Base-by-base conservation (phyloP, 2,329 filamentous ascomycete genomes). In the Ophiostoma novo-ulmi region DNA sequence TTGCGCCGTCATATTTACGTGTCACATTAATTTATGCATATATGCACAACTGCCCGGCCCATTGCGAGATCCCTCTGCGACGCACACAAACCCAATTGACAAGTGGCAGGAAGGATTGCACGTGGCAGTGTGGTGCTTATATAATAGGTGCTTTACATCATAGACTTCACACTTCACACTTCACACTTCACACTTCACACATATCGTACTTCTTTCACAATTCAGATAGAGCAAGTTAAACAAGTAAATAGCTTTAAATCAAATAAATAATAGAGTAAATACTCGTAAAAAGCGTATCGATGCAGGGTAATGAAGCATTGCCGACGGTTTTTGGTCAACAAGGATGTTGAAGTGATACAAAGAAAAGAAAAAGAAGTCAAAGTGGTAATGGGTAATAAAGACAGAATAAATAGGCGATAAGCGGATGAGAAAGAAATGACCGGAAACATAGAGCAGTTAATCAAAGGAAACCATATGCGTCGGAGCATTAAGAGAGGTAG, bases 71-170 rank as follows among this genome's bases (percentile, higher is more conserved):
- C 26, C n/a, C 52, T 58, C 31, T 58, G 52, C 52, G 52, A 58
- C 52, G 13, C 52, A 58, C 52, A 22, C 52, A 58, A 39, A 48
- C 44, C 44, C 17, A 48, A 48, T 48, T 48, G 44, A 48, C 44
- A 48, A 48, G 44, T 48, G 44, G 44, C 44, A 48, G 44, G 20
- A 48, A 48, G 44, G 44, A 48, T 44, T 48, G 55, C 55, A 61
- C 22, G n/a, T 31, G n/a, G 55, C 55, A 61, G 20, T 20, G 55
- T 61, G 52, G 20, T 38, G 61, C 31, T 64, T n/a, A 36, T 3
- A 64, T 36, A 38, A 38, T 38, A 5, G 10, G 5, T 8, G 61
- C 31, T 31, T 26, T 1, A 5, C 5, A 13, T 13, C 7, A 14
- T 35, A 17, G 22, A 14, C 5, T 3, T 11, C 3, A 4, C 8